phyloP scores from a whole-genome alignment of 2,329 filamentous ascomycete genomes.

The Claviceps fusiformis region DNA sequence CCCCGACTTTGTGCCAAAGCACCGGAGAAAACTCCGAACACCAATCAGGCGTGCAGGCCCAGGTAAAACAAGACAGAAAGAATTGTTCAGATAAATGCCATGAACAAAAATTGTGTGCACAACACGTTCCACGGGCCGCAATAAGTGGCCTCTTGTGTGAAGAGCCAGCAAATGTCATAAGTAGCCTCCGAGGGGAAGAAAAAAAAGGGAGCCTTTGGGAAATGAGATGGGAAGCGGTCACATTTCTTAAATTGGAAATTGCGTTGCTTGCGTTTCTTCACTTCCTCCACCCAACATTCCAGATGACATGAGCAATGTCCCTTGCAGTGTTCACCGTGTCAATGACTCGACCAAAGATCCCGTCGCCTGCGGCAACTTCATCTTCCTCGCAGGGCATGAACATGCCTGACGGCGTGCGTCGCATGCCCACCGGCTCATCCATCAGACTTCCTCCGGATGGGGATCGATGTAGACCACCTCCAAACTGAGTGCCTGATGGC shows the following conservation, averaged over 20 bases:
- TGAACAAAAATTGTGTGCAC: neutral
- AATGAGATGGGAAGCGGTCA: too few species aligned
- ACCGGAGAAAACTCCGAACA: neutral
- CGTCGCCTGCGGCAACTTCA: constrained; percentile 44
- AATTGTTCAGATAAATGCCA: neutral
- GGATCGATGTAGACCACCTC: constrained; percentile 29
- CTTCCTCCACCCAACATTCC: constrained; percentile 55
- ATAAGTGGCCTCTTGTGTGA: neutral
- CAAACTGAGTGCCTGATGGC: constrained; percentile 11
- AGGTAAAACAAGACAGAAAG: neutral
- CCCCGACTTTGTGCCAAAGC: neutral
- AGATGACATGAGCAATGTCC: constrained; percentile 58
- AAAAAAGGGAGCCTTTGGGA: too few species aligned
- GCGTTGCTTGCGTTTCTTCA: constrained; percentile 16
- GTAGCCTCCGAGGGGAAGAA: too few species aligned
- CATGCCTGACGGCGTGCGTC: constrained; percentile 75
- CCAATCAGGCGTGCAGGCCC: neutral
- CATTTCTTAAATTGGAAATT: too few species aligned
- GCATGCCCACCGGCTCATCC: constrained; percentile 48
- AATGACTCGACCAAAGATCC: constrained; percentile 65
- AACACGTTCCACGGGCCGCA: neutral
- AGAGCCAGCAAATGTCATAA: neutral
- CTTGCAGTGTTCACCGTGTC: constrained; percentile 66
- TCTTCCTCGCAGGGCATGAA: constrained; percentile 78
- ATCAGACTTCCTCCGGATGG: constrained; percentile 34